Conservation (phyloP, 805 yeast species). For the Metschnikowia drakensbergensis region DNA sequence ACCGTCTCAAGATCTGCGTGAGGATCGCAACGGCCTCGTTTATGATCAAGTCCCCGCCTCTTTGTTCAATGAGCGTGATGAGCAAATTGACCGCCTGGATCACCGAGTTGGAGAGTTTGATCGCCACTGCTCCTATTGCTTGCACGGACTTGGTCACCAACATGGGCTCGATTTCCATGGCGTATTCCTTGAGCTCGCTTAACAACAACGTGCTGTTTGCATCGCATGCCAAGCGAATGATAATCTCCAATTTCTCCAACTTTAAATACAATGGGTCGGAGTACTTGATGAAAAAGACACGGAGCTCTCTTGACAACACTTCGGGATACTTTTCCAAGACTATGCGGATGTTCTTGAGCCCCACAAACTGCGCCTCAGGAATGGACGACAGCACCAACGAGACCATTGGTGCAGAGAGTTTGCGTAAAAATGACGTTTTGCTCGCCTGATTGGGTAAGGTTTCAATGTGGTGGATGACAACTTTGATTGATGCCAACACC, state of each 20-base stretch:
- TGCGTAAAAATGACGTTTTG: conserved; percentile 50
- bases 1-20: conserved; percentile 64
- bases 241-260: conserved; percentile 70
- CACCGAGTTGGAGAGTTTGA: conserved; percentile 51
- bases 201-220: conserved; percentile 55
- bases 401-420: conserved; percentile 80
- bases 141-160: conserved; percentile 64
- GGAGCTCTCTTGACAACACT: conserved; percentile 69
- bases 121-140: conserved; percentile 70
- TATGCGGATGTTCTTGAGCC: conserved; percentile 84
- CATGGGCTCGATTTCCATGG: conserved; percentile 81
- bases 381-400: conserved; percentile 77
- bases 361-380: conserved; percentile 93
- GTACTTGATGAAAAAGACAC: conserved; percentile 87
- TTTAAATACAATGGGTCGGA: conserved; percentile 78
- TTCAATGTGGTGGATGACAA: conserved; percentile 65
- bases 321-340: conserved; percentile 85
- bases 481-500: conserved; percentile 79
- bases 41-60: conserved; percentile 56
- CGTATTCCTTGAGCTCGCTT: conserved; percentile 72
- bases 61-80: conserved; percentile 53
- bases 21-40: conserved; percentile 61
- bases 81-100: conserved; percentile 59
- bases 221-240: conserved; percentile 64
- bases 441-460: conserved; percentile 36